These are phyloP conservation scores for Heterobasidion irregulare DNA, from an alignment of 1,284 basidiomycete species.

Conservation along the genomic window DNA sequence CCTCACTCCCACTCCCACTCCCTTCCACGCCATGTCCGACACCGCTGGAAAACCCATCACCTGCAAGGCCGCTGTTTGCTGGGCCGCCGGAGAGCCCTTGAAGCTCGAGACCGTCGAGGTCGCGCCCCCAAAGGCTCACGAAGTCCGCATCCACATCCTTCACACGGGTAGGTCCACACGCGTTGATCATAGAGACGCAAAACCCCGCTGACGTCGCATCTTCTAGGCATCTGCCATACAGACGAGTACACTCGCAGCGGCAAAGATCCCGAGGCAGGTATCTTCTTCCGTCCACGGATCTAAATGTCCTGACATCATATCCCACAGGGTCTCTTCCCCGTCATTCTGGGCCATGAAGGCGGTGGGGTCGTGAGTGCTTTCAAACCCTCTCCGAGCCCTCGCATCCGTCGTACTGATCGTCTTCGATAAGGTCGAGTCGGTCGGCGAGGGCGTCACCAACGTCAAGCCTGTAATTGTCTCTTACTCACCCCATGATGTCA, in stretches of 20 bases:
- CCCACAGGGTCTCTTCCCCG: slow-evolving; percentile 81
- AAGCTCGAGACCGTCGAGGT: slow-evolving; percentile 92
- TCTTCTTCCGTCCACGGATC: neutral
- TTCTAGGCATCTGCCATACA: slow-evolving; percentile 92
- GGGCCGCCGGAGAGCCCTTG: slow-evolving; percentile 88
- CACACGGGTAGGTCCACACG: slow-evolving; percentile 61
- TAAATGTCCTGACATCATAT: neutral
- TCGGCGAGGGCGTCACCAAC: slow-evolving; percentile 88
- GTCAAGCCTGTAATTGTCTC: slow-evolving; percentile 51
- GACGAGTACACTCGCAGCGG: slow-evolving; percentile 97
- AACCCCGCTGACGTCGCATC: too few species aligned
- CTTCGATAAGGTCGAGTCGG: slow-evolving; percentile 73
- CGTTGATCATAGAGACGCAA: neutral
- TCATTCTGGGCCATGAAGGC: slow-evolving; percentile 91
- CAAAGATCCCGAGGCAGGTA: slow-evolving; percentile 81
- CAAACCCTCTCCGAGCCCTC: slow-evolving; percentile 7
- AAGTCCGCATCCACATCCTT: slow-evolving; percentile 91
- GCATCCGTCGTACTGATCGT: slow-evolving; percentile 6
- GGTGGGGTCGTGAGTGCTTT: slow-evolving; percentile 62
- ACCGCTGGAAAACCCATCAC: slow-evolving; percentile 74
- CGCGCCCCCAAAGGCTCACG: slow-evolving; percentile 81
- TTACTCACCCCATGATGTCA: neutral
- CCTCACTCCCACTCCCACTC: neutral
- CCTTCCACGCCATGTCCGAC: slow-evolving; percentile 44
- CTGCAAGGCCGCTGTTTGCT: slow-evolving; percentile 95